Evolutionary conservation across 805 yeast genomes (phyloP).

Genomic region (Starmerella asiatica): DNA sequence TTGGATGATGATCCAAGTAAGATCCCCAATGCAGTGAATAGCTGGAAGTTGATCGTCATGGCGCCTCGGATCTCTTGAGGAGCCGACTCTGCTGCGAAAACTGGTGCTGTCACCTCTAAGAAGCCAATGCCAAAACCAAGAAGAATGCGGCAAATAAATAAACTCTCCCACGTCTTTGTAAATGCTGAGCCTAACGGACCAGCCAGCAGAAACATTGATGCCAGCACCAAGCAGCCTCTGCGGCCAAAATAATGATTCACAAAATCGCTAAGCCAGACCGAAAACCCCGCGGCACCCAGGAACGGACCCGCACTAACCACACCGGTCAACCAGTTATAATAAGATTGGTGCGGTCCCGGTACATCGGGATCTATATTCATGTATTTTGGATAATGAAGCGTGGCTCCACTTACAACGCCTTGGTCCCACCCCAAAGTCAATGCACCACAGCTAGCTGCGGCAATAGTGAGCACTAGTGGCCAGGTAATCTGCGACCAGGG

Average conservation of each 20-base stretch:
- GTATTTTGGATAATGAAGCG: conserved; percentile 36
- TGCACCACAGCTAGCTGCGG: conserved; percentile 50
- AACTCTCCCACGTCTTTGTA: conserved; percentile 45
- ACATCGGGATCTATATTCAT: conserved; percentile 28
- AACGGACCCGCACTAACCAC: conserved; percentile 55
- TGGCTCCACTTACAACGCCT: conserved; percentile 57
- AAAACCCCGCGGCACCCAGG: conserved; percentile 35
- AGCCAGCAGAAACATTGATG: conserved; percentile 42
- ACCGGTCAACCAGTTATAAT: conserved; percentile 37
- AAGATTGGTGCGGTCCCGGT: conserved; percentile 20
- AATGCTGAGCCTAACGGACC: conserved; percentile 51
- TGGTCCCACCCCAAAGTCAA: conserved; percentile 70
- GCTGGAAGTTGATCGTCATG: conserved; percentile 58
- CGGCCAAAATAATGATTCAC: conserved; percentile 44
- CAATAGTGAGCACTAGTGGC: conserved; percentile 35
- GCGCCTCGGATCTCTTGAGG: conserved; percentile 51
- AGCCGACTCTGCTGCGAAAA: conserved; percentile 49
- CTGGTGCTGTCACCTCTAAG: conserved; percentile 55
- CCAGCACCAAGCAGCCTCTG: conserved; percentile 30
- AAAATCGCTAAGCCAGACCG: conserved; percentile 38
- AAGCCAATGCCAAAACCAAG: conserved; percentile 57
- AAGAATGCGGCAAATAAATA: conserved; percentile 45
- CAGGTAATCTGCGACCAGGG: conserved; percentile 34
- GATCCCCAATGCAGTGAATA: conserved; percentile 63
- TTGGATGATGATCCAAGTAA: conserved; percentile 40